These are phyloP conservation scores for Oryza meyeriana DNA, from an alignment of 176 grass and related monocot species.

Conservation along the genomic window DNA sequence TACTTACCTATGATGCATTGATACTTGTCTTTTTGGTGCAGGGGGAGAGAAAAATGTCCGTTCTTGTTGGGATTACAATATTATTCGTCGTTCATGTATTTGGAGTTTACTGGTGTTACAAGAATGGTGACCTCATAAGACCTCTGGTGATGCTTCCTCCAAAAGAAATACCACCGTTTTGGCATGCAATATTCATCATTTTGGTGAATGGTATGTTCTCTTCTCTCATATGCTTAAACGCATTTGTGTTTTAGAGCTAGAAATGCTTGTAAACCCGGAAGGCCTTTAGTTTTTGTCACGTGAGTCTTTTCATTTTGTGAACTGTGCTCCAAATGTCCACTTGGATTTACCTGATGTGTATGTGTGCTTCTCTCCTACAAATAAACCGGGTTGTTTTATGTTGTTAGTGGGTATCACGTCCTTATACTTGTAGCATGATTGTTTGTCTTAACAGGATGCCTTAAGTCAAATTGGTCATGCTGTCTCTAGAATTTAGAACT, in stretches of 20 bases:
- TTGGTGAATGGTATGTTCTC: constrained; percentile 87
- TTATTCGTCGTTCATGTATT: constrained; percentile 78
- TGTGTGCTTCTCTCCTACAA: constrained; percentile 1
- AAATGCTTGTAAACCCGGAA: not conserved
- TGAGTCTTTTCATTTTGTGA: not conserved
- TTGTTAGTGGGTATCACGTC: constrained; percentile 3
- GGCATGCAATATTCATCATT: constrained; percentile 95
- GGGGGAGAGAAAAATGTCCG: constrained; percentile 83
- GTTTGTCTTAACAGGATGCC: not conserved
- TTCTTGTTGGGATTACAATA: constrained; percentile 89
- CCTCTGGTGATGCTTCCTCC: constrained; percentile 87
- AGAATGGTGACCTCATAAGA: constrained; percentile 78
- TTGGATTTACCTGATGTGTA: constrained; percentile 3
- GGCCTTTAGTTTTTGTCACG: constrained; percentile 10
- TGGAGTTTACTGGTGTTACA: constrained; percentile 97
- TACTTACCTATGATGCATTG: not conserved
- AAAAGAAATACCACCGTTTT: constrained; percentile 97
- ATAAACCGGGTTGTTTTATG: not conserved
- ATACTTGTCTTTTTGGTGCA: constrained; percentile 33
- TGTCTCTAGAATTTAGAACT: not conserved
- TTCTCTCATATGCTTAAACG: not conserved
- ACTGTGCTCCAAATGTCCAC: not conserved
- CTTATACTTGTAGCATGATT: not conserved
- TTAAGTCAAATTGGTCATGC: not conserved
- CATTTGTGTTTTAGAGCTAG: not conserved